Conservation (phyloP, 768 basidiomycete genomes). For the Lactarius deliciosus region DNA sequence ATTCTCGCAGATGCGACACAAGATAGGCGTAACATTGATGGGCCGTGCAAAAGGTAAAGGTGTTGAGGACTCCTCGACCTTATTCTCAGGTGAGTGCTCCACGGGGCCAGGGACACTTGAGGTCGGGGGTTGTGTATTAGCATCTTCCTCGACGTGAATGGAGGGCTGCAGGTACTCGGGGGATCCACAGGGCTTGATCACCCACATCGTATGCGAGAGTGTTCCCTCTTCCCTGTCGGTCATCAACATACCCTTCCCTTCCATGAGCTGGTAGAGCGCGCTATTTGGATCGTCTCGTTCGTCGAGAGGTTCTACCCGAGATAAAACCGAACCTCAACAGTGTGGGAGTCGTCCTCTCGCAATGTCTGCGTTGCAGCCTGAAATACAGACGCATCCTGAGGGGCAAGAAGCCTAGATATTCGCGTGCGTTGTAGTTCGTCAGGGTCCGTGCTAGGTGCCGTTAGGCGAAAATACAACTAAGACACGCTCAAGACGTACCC, state of each 20-base stretch:
- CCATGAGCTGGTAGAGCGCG: constrained; percentile 79
- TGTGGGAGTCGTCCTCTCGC: constrained; percentile 89
- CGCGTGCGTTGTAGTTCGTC: constrained; percentile 74
- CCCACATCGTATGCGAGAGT: constrained; percentile 98
- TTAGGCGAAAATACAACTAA: constrained; percentile 20
- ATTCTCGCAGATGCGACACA: constrained; percentile 97
- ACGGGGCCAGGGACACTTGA: constrained; percentile 34
- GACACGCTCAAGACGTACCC: constrained; percentile 53
- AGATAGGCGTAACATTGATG: constrained; percentile 78
- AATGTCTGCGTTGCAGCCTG: constrained; percentile 82
- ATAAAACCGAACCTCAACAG: constrained; percentile 88
- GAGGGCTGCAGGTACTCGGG: constrained; percentile 68
- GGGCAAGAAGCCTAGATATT: constrained; percentile 78
- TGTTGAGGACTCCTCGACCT: constrained; percentile 43
- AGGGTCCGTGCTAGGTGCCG: constrained; percentile 66
- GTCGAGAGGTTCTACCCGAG: constrained; percentile 70
- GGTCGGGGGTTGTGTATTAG: constrained; percentile 42
- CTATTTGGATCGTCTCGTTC: constrained; percentile 51
- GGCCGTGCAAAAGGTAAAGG: constrained; percentile 76
- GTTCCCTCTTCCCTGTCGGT: constrained; percentile 85
- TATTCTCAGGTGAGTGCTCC: constrained; percentile 12
- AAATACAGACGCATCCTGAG: constrained; percentile 80
- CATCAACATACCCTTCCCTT: constrained; percentile 99
- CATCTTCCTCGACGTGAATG: constrained; percentile 53
- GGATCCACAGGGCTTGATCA: constrained; percentile 77